Conservation (phyloP, 2,329 filamentous ascomycete genomes). For the Fusarium foetens region DNA sequence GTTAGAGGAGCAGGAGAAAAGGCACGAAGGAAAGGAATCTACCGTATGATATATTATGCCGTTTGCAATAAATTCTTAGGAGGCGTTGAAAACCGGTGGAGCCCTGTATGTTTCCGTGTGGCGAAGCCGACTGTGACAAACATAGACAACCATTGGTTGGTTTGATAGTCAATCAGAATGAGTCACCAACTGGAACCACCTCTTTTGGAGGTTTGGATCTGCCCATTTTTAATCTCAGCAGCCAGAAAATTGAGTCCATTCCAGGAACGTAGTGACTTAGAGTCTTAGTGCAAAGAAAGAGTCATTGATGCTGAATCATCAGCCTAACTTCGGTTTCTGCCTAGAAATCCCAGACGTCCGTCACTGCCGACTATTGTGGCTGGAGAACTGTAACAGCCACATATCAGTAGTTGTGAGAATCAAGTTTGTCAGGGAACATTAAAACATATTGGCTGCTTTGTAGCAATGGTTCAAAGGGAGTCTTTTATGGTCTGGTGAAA, state of each 20-base stretch:
- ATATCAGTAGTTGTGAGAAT: neutral
- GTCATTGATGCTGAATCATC: constrained; percentile 8
- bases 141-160: constrained; percentile 27
- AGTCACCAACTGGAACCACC: constrained; percentile 23
- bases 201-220: constrained; percentile 20
- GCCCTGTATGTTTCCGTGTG: constrained; percentile 31
- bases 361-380: neutral
- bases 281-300: constrained; percentile 20
- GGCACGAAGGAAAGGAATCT: neutral
- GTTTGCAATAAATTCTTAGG: constrained; percentile 30
- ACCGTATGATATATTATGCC: constrained; percentile 27
- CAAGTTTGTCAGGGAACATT: neutral
- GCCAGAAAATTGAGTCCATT: neutral
- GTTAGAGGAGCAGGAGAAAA: neutral
- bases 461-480: neutral
- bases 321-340: constrained; percentile 1
- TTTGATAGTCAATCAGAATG: constrained; percentile 23
- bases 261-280: neutral
- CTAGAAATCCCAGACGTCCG: neutral
- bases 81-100: constrained; percentile 35
- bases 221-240: constrained; percentile 6
- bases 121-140: constrained; percentile 24
- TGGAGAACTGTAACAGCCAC: neutral
- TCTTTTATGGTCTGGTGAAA: neutral
- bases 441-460: neutral